Evolutionary conservation across 2,329 filamentous ascomycete species (phyloP), one percentile per base, ranked within the genome.

Genomic region (Chaetomium sp.): DNA sequence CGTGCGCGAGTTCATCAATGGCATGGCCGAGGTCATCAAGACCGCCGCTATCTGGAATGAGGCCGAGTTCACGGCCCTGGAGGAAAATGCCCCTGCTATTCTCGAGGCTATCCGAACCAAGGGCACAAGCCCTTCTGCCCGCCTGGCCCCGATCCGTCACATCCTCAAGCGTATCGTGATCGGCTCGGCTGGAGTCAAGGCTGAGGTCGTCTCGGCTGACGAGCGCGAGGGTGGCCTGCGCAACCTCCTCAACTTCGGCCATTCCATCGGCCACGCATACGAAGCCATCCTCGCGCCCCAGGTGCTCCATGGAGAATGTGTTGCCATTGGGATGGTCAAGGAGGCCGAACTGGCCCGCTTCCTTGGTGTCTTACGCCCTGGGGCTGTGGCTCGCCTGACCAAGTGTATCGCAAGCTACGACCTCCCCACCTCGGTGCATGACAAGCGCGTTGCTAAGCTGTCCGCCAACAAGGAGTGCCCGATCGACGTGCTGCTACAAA

Each of bases 21-120:
- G 94, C 59, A 96, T 99, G 92, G 94, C 92, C 33, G 94, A 99
- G 75, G 92, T 99, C 35, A 81, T 96, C 70, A 96, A 96, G 81
- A 99, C 94, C 3, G 94, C 94, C 3, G 94, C 94, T 53, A 97
- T 99, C 65, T 96, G 92, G 83, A 84, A 95, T 66, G 90, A 95
- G 71, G 74, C 79, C 8, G 92, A 96, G 67, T 99, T 99, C 69
- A 80, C 86, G 44, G 75, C 87, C 10, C 77, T 99, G 14, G 94
- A 99, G 69, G 79, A 87, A 62, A 89, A 94, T 65, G 91, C 91
- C 1, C 76, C 86, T 40, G 74, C 79, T 5, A 91, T 99, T 51
- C 79, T 96, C 66, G 78, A 80, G 32, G 84, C 88, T 7, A 79
- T 95, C 56, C 85, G 84, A 58, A 76, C 80, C 44, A 80, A 82